A percentile compares a stretch with the other conserved stretches of the same genome.
phyloP scores from a whole-genome alignment of 1,284 basidiomycete species.

The Wallemia hederae region DNA sequence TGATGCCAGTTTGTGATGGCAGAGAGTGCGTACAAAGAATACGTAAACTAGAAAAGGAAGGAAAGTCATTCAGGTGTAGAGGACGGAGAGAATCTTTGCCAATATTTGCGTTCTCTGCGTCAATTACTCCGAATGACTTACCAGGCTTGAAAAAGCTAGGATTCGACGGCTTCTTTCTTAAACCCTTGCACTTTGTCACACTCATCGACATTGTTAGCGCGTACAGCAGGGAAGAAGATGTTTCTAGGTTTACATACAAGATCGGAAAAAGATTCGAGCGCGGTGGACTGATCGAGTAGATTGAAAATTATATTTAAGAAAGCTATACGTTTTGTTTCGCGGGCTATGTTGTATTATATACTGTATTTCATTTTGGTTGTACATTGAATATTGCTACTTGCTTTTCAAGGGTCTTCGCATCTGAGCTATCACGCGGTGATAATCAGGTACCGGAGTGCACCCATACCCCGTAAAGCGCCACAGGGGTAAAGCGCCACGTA shows the following conservation, averaged over 20 bases:
- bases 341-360: too few relatives aligned
- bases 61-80: constrained; percentile 33
- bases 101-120: constrained; percentile 58
- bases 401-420: too few relatives aligned
- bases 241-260: neutral
- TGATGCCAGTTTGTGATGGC: neutral
- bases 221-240: neutral
- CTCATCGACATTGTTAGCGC: neutral
- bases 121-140: constrained; percentile 19
- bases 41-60: constrained; percentile 29
- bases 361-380: too few relatives aligned
- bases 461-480: too few relatives aligned
- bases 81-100: constrained; percentile 23
- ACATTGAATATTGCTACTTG: too few relatives aligned
- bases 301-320: neutral
- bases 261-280: neutral
- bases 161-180: constrained; percentile 63
- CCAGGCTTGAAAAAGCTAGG: constrained; percentile 12
- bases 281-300: neutral
- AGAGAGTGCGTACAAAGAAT: neutral
- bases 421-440: too few relatives aligned
- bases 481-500: too few relatives aligned
- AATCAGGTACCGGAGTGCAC: too few relatives aligned
- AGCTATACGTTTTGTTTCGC: too few relatives aligned
- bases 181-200: constrained; percentile 43